Percentiles rank a stretch among this genome's conserved stretches.
Evolutionary conservation across 495 filamentous ascomycete genomes (phyloP).

Genomic region (Xylaria cubensis): DNA sequence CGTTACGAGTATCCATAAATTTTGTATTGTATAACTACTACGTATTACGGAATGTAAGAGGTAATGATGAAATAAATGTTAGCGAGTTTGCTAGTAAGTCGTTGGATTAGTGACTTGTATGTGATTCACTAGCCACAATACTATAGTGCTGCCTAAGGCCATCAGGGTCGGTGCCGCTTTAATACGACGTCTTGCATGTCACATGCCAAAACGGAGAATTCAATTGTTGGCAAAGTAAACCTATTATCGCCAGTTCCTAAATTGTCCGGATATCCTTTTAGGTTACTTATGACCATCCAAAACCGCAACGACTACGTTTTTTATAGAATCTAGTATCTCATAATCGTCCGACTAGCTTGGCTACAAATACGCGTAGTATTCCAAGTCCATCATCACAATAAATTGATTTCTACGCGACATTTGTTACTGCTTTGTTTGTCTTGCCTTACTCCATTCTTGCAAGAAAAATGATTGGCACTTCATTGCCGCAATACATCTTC

Average conservation of each 20-base stretch:
- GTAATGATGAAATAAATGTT: too few relatives aligned
- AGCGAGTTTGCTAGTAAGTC: too few relatives aligned
- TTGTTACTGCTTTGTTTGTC: too few relatives aligned
- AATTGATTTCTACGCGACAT: not conserved
- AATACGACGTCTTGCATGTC: not conserved
- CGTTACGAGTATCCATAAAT: not conserved
- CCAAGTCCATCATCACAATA: not conserved
- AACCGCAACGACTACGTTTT: not conserved
- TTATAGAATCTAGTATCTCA: not conserved
- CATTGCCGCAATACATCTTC: slow-evolving; percentile 46
- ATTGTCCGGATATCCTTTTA: not conserved
- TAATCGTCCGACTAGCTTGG: not conserved
- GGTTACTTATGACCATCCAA: not conserved
- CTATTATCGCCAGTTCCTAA: not conserved
- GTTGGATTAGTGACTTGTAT: not conserved
- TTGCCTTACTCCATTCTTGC: not conserved
- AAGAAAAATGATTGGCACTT: slow-evolving; percentile 44
- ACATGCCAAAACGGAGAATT: not conserved
- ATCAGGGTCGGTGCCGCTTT: not conserved
- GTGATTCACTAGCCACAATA: not conserved
- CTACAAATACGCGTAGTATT: not conserved
- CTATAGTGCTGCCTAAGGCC: not conserved
- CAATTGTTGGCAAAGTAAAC: not conserved
- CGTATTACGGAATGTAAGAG: not conserved
- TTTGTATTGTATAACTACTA: not conserved